phyloP scores from a whole-genome alignment of 2,329 filamentous ascomycete species.

The Sclerotiophoma versabilis region DNA sequence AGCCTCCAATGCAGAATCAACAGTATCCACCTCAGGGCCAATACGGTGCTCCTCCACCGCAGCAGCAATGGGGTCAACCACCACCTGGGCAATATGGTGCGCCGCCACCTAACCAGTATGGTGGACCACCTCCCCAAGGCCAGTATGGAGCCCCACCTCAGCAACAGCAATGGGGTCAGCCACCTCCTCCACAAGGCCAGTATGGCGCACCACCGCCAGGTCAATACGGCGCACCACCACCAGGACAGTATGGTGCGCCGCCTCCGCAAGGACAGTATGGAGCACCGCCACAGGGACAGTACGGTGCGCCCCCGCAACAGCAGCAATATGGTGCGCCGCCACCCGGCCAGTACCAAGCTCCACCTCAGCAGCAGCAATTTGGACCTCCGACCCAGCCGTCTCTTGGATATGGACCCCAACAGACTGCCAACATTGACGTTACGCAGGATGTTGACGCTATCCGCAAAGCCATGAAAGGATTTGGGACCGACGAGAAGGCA shows the following conservation, averaged over 20 bases:
- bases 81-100: constrained; percentile 44
- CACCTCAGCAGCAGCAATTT: constrained; percentile 40
- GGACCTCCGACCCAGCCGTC: constrained; percentile 59
- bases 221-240: constrained; percentile 34
- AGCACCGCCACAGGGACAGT: constrained; percentile 25
- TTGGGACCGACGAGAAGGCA: constrained; percentile 84
- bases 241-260: constrained; percentile 27
- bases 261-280: constrained; percentile 36
- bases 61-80: constrained; percentile 36
- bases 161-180: constrained; percentile 24
- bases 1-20: constrained; percentile 44
- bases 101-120: constrained; percentile 42
- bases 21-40: constrained; percentile 32
- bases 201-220: constrained; percentile 43
- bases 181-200: constrained; percentile 31
- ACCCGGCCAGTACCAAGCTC: constrained; percentile 23
- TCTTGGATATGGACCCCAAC: constrained; percentile 75
- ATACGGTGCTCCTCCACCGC: constrained; percentile 48
- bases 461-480: constrained; percentile 87
- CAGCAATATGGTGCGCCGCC: constrained; percentile 48
- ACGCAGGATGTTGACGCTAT: constrained; percentile 73
- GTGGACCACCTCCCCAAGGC: constrained; percentile 33
- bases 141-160: constrained; percentile 41
- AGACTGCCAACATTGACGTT: constrained; percentile 66
- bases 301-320: constrained; percentile 44